phyloP scores from a whole-genome alignment of 345 rosid genomes.

The Citrus sinensis region DNA sequence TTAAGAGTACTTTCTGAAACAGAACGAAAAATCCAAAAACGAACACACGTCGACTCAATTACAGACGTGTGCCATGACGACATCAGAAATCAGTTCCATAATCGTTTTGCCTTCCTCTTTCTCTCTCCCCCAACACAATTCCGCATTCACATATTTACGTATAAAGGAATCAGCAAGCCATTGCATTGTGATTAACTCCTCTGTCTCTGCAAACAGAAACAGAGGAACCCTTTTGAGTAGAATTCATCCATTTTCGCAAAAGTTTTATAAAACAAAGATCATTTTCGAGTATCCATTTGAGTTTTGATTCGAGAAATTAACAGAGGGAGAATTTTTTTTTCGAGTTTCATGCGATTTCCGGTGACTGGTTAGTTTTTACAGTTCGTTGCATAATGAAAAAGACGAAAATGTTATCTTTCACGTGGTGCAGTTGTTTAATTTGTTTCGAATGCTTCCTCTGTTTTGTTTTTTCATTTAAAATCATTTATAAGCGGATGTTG shows the following conservation, averaged over 20 bases:
- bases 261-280: neutral
- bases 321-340: neutral
- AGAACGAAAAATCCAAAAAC: neutral
- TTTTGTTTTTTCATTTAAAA: no score
- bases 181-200: neutral
- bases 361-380: neutral
- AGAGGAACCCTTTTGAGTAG: neutral
- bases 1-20: neutral
- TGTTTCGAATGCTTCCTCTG: neutral
- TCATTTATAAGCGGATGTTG: neutral
- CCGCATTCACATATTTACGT: neutral
- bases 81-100: neutral
- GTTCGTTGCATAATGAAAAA: neutral
- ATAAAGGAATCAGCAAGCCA: neutral
- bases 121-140: neutral
- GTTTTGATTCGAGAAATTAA: neutral
- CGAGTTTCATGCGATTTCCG: neutral
- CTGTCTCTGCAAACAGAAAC: neutral
- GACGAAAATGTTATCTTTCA: neutral
- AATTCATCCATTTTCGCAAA: neutral
- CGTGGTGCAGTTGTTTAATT: neutral
- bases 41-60: neutral
- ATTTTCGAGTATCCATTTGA: neutral
- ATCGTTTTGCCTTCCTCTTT: neutral
- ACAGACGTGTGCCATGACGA: neutral